Base-by-base conservation (phyloP, 1,284 basidiomycete species). In the Sporisorium iseilematis-ciliati region DNA sequence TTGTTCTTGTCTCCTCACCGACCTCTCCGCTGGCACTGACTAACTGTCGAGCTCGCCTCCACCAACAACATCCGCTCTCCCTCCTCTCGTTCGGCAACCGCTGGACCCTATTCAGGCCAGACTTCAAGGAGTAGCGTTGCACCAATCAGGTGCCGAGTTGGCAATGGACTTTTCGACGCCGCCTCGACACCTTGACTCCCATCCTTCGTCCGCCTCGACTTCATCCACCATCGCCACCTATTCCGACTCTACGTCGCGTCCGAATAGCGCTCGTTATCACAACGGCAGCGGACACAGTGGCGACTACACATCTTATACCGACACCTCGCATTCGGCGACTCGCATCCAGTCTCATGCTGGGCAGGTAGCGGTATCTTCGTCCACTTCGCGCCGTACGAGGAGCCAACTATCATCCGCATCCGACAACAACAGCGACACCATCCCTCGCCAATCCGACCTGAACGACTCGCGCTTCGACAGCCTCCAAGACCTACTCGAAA, bases 401-500 rank as follows among this genome's bases (percentile, higher is more conserved):
- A 18, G 21, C 18, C 26, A 21, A 7, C 12, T 26, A 4, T 11
- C 54, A 16, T 7, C 18, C 25, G 16, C 20, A 11, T 42, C 20
- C 42, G 41, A 57, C 55, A 12, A 18, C 45, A 35, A 21, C 20
- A 10, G 18, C 41, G 18, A 12, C 21, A 4, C 12, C 20, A 31
- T 51, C 16, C 49, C 23, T 10, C 7, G 7, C 43, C 4, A n/a
- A 55, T 8, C 53, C 38, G n/a, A 18, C 16, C n/a, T 54, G 2
- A 23, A 48, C 29, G 58, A 58, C 46, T 65, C 66, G 16, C 74
- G 64, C 26, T 82, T 83, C 57, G 81, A 82, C 43, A 81, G 79
- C 53, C 67, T 84, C 16, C 81, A 83, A 48, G 80, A 82, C 23
- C 70, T 84, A 3, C 75, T 84, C 25, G 78, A 82, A 53, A 54